Percentiles rank a stretch among this genome's conserved stretches.
phyloP scores from a whole-genome alignment of 1,139 yeast genomes.

The Suhomyces yuchorum region DNA sequence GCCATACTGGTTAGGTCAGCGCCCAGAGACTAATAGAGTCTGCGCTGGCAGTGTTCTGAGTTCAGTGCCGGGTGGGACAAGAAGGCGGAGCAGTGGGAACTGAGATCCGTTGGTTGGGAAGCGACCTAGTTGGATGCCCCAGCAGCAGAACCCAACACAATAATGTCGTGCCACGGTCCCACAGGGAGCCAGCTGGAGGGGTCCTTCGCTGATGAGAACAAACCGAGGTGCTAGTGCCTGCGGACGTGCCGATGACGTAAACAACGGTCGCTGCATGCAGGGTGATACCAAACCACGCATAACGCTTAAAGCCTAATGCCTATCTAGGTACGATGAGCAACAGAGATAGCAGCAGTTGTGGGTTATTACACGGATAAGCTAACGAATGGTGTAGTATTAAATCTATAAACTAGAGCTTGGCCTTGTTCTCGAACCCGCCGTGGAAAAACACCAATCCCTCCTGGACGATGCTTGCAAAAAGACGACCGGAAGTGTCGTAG shows the following conservation, averaged over 20 bases:
- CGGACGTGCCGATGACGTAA: not conserved
- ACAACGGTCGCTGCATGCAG: not conserved
- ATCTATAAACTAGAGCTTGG: slow-evolving; percentile 28
- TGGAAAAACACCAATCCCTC: slow-evolving; percentile 45
- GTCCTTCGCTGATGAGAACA: too few species aligned
- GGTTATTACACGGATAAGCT: not conserved
- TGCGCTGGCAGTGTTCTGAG: too few species aligned
- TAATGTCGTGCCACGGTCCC: too few species aligned
- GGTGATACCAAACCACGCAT: not conserved
- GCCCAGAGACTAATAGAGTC: too few species aligned
- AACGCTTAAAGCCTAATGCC: not conserved
- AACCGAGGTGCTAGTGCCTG: not conserved
- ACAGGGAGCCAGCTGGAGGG: too few species aligned
- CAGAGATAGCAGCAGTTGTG: not conserved
- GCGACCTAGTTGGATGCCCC: too few species aligned
- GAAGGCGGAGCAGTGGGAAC: too few species aligned
- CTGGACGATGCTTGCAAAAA: slow-evolving; percentile 45
- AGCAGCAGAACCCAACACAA: too few species aligned
- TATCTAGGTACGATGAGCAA: not conserved
- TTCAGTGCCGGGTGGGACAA: too few species aligned
- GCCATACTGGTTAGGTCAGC: too few species aligned
- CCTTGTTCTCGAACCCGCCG: slow-evolving; percentile 29
- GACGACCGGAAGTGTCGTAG: slow-evolving; percentile 36
- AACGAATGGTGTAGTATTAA: not conserved
- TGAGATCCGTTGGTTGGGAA: too few species aligned